phyloP scores from a whole-genome alignment of 768 basidiomycete genomes.

The Boletus sensibilis region DNA sequence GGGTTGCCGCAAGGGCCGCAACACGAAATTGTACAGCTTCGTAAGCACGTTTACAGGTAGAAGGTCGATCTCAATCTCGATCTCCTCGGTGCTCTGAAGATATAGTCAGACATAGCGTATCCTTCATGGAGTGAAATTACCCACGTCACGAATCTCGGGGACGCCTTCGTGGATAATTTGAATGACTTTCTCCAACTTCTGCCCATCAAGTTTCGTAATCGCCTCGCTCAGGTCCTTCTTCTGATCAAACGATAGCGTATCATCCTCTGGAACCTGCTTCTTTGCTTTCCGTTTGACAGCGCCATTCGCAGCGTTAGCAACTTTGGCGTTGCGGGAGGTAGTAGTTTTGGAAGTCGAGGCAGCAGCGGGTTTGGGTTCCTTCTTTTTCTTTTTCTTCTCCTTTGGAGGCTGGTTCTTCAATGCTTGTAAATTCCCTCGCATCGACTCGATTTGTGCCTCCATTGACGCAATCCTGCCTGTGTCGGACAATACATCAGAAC shows the following conservation, averaged over 20 bases:
- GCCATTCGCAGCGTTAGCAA: conserved; percentile 36
- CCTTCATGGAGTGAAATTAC: conserved; percentile 33
- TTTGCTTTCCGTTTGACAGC: conserved; percentile 60
- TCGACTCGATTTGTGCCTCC: conserved; percentile 79
- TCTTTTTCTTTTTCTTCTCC: conserved; percentile 72
- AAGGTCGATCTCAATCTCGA: conserved; percentile 95
- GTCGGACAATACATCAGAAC: conserved; percentile 15
- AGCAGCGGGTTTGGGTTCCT: conserved; percentile 54
- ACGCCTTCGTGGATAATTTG: conserved; percentile 93
- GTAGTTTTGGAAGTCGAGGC: conserved; percentile 64
- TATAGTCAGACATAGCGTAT: conserved; percentile 12
- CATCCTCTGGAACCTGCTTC: conserved; percentile 71
- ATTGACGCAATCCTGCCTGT: conserved; percentile 71
- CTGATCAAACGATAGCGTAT: conserved; percentile 89
- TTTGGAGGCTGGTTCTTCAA: conserved; percentile 57
- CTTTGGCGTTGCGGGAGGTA: conserved; percentile 48
- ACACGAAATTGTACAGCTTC: conserved; percentile 93
- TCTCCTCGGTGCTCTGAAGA: conserved; percentile 88
- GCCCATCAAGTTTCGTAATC: conserved; percentile 80
- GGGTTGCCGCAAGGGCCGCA: conserved; percentile 71
- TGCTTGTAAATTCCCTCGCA: conserved; percentile 66
- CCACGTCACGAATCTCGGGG: conserved; percentile 89
- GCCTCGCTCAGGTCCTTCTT: conserved; percentile 98
- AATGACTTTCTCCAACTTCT: conserved; percentile 85
- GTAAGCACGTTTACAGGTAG: conserved; percentile 84